Conservation (phyloP, 2,329 filamentous ascomycete species). For the Magnaporthales sp. region DNA sequence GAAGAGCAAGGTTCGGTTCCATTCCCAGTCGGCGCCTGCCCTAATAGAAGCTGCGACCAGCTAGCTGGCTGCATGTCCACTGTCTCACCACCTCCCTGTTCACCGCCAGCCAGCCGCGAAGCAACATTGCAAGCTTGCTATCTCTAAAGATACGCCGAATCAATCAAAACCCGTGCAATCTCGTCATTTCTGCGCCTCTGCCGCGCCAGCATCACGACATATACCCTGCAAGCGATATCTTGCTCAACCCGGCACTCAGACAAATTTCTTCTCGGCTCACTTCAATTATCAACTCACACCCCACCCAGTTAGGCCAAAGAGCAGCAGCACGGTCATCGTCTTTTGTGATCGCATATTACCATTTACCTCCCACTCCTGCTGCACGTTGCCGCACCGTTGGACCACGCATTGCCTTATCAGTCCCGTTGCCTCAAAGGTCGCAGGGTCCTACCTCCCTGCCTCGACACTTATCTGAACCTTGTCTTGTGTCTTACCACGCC, state of each 20-base stretch:
- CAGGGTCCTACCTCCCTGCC: background rate
- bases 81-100: background rate
- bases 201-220: background rate
- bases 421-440: background rate
- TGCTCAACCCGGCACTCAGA: background rate
- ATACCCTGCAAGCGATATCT: background rate
- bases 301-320: background rate
- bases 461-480: background rate
- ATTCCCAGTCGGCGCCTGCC: background rate
- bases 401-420: background rate
- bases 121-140: background rate
- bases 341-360: background rate
- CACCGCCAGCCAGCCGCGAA: background rate
- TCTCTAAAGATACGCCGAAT: background rate
- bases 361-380: background rate
- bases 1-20: background rate
- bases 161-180: background rate
- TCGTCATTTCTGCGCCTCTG: background rate
- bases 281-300: background rate
- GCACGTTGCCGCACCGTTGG: background rate
- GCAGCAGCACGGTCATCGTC: background rate
- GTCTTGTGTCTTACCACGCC: background rate
- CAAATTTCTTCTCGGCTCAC: background rate
- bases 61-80: background rate
- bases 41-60: background rate